Evolutionary conservation across 257 asterid genomes (phyloP).

Genomic region (Knoxia roxburghii): DNA sequence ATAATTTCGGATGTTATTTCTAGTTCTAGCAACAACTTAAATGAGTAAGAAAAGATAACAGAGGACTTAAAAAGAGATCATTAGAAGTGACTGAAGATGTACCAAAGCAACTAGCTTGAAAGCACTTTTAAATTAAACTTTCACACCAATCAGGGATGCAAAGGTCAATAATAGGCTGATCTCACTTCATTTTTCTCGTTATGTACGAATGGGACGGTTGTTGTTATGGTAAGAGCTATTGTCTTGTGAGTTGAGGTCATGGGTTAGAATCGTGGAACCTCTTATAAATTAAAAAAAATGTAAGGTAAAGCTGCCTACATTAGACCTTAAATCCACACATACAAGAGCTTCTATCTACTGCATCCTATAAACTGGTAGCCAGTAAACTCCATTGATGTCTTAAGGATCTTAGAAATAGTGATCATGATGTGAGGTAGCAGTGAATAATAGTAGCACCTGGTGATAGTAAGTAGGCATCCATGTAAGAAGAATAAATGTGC

Average conservation of each 20-base stretch:
- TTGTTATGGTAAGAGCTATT: no score
- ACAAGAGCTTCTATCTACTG: no score
- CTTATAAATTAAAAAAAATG: no score
- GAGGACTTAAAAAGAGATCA: neutral
- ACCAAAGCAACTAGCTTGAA: neutral
- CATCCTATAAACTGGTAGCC: neutral
- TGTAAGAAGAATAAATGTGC: slow-evolving; percentile 88
- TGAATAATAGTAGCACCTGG: slow-evolving; percentile 44
- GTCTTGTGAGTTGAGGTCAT: no score
- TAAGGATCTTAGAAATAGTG: neutral
- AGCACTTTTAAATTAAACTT: neutral
- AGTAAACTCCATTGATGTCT: no score
- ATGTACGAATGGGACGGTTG: no score
- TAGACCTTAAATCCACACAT: no score
- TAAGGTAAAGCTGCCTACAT: no score
- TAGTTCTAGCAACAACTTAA: neutral
- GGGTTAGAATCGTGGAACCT: no score
- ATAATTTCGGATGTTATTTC: neutral
- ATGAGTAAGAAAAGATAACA: neutral
- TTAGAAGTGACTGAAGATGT: neutral
- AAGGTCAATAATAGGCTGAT: neutral
- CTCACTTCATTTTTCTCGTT: neutral
- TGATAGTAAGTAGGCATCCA: slow-evolving; percentile 98
- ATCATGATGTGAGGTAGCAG: neutral
- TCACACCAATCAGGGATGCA: neutral